Base-by-base conservation (phyloP, 75 land plant genomes). In the Larix kaempferi region DNA sequence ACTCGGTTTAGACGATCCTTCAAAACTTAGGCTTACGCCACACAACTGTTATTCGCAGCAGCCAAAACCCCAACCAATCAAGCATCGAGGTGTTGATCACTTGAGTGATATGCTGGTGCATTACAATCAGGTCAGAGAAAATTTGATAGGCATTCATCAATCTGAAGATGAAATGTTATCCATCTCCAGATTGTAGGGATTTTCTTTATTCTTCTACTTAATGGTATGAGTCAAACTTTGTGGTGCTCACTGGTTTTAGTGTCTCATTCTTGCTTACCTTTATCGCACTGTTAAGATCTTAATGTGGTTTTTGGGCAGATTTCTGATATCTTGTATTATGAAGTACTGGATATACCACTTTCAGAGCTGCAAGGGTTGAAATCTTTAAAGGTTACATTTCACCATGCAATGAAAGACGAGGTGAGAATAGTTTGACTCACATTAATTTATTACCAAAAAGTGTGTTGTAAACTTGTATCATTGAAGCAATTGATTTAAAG, bases 301-400 rank as follows among this genome's bases (percentile, higher is more conserved):
- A 33, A 23, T 56, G 23, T 77, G 63, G n/a, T 41, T 35, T 14
- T 65, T 77, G 29, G 78, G 37, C 85, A 86, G 88, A 86, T 75
- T 23, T 86, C 85, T 5, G 88, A 86, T 66, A 83, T 86, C 27
- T 79, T 86, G 56, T 86, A 86, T 62, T 86, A 83, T 80, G 88
- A 86, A 80, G 84, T 76, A 2, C 76, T 83, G 65, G 88, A 86
- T 79, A 57, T 86, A 78, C 88, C 88, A 29, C 81, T 86, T 33
- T 86, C 88, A 37, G 88, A 86, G 61, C 79, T 86, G 67, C 88
- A 86, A 80, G 88, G 88, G 1, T 66, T 86, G 77, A 86, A 86
- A 79, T 80, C 88, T 41, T 71, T 86, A 65, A 86, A 86, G 63
- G 74, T 86, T 16, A 82, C 88, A 56, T 86, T 80, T 74, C 88